Evolutionary conservation across 1,284 basidiomycete genomes (phyloP), one percentile per base, ranked within the genome.

Genomic region (Moesziomyces sp.): DNA sequence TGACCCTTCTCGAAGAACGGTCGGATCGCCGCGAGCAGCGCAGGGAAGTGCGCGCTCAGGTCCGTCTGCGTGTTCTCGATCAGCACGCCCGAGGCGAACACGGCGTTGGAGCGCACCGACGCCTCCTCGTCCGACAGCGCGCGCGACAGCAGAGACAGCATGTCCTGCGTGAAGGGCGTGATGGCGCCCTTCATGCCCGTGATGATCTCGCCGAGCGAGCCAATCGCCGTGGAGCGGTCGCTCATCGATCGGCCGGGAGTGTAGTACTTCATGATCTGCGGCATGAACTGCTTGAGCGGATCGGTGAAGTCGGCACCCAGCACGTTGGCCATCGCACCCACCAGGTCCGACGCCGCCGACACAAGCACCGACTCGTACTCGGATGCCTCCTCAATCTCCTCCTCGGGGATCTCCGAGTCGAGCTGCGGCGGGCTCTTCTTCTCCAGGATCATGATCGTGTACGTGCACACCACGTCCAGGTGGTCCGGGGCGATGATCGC

Each of bases 331-430:
- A 99, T 87, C 7, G 93, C 89, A 64, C 95, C 91, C 58, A 98
- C 95, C 58, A 99, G 90, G 85, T 99, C 97, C 52, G 92, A 92
- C 26, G 97, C 96, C 40, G 94, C 92, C 38, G 93, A 93, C 84
- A 99, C 92, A 63, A 99, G 88, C 46, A 96, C 92, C 16, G 94
- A 93, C 85, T 99, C 97, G 85, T 96, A 97, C 86, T 99, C 97
- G 7, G 95, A 95, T 76, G 92, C 91, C 68, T 89, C 88, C 63
- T 82, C 79, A 55, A 72, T 79, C 30, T 90, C 90, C 74, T 94
- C 93, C 76, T 96, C 95, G 73, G 92, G 65, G 24, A 70, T 93
- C 83, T 98, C 96, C 53, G 94, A 93, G 84, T 97, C 94, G 84
- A 96, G 91, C 86, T 99, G 97, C 86, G 95, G 97, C 74, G 77